Conservation (phyloP, 192 early-diverging fungal genomes). For the Entomortierella lignicola region DNA sequence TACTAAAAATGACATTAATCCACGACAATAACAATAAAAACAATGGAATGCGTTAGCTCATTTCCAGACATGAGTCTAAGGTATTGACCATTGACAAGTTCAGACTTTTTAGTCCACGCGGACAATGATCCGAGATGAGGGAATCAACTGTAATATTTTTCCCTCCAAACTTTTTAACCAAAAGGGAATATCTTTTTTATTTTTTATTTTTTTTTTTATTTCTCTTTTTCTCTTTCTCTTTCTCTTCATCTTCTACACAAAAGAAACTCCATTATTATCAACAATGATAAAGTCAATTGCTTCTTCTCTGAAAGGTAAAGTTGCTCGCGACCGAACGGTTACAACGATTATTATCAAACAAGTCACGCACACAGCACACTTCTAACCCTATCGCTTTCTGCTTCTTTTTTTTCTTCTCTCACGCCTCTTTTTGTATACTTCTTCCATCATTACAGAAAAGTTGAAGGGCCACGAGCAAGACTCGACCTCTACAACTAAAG, state of each 20-base stretch:
- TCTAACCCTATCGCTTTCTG: background rate
- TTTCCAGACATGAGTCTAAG: too few species aligned
- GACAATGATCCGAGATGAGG: slow-evolving; percentile 1
- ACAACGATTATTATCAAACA: too few species aligned
- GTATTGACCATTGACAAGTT: too few species aligned
- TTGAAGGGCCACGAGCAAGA: background rate
- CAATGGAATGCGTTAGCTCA: too few species aligned
- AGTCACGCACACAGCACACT: too few species aligned
- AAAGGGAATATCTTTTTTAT: background rate
- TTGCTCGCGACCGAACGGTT: too few species aligned
- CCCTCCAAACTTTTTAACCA: too few species aligned
- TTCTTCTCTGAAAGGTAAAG: background rate
- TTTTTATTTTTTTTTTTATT: background rate
- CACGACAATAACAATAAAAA: too few species aligned
- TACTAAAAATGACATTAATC: too few species aligned
- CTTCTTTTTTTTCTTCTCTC: background rate
- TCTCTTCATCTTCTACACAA: background rate
- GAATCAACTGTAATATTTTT: background rate
- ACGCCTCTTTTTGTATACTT: too few species aligned
- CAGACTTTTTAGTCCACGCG: background rate
- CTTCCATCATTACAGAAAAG: slow-evolving; percentile 3
- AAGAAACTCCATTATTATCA: background rate
- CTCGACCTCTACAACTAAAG: slow-evolving; percentile 4
- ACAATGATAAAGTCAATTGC: slow-evolving; percentile 5
- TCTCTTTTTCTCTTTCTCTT: background rate